These are phyloP conservation scores for Chrysanthemum lavandulifolium DNA, from an alignment of 129 eudicot species.

Conservation along the genomic window DNA sequence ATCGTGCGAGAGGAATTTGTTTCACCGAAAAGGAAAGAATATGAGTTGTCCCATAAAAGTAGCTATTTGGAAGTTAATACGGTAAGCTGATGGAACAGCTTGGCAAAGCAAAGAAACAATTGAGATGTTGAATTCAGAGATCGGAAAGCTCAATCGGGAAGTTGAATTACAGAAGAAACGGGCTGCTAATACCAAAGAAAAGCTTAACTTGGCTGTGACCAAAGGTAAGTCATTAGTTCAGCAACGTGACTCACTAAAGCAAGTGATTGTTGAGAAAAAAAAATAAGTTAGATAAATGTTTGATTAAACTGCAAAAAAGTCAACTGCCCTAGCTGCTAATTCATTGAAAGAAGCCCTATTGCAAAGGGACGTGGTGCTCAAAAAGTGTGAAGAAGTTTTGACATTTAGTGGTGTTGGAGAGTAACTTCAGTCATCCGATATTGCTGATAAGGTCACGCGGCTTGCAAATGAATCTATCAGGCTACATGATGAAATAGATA, in stretches of 20 bases:
- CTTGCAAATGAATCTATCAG: too few species aligned
- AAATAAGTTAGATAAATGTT: constrained; percentile 54
- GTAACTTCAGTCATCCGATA: too few species aligned
- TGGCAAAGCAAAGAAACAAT: constrained; percentile 37
- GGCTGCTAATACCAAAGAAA: constrained; percentile 68
- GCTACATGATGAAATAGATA: not conserved
- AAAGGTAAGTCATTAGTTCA: constrained; percentile 89
- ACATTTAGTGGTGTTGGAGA: too few species aligned
- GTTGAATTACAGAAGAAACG: constrained; percentile 68
- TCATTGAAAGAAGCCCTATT: constrained; percentile 53
- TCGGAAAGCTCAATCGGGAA: constrained; percentile 49
- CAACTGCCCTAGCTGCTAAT: constrained; percentile 58
- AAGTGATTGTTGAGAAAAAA: constrained; percentile 58
- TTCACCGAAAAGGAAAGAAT: constrained; percentile 51
- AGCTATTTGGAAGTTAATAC: constrained; percentile 45
- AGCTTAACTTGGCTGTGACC: constrained; percentile 81
- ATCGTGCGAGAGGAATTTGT: constrained; percentile 45
- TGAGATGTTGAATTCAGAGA: constrained; percentile 46
- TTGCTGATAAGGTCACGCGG: too few species aligned
- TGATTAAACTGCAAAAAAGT: constrained; percentile 56
- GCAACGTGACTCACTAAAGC: constrained; percentile 76
- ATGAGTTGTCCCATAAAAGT: constrained; percentile 42
- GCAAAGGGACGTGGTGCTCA: constrained; percentile 45
- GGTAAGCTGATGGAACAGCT: constrained; percentile 47
- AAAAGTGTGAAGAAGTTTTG: not conserved